Evolutionary conservation across 1,139 yeast species (phyloP), one percentile per base, ranked within the genome.

Genomic region (Scheffersomyces segobiensis): DNA sequence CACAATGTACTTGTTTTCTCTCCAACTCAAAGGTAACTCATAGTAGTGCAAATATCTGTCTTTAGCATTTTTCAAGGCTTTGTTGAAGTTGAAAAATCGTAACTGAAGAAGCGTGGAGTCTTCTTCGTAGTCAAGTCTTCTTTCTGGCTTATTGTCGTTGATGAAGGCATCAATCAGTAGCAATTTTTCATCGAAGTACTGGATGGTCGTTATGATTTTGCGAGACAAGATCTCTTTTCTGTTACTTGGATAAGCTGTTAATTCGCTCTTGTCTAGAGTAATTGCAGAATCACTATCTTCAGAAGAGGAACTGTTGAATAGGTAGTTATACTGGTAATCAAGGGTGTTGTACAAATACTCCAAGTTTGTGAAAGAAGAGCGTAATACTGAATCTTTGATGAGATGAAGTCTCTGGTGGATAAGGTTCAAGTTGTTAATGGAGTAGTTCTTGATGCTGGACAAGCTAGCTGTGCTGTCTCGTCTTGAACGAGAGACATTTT

Each of bases 21-120:
- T 83, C 97, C 98, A 95, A 55, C 91, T 91, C 62, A 88, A 84
- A 1, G 99, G 99, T 55, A 95, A 78, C 71, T 95, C 97, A 69
- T 91, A 92, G 73, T 89, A 91, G 65, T 92, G 93, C 55, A 95
- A 75, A 59, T 88, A 82, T 5, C 65, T 56, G 7, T 75, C 63
- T 50, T 83, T 77, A 2, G 97, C 96, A 10, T 77, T 71, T 46
- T 77, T 76, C 51, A 83, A 70, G 0, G 93, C 93, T 56, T 77
- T 77, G 62, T 87, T 87, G 68, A 87, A 87, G 70, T 88, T 87
- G 68, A 82, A 85, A 60, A 81, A 81, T 49, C 76, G 71, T 57
- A 83, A 76, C 32, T 77, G 78, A 57, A 79, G 77, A 61, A 79
- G 76, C 3, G 72, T 67, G 14, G 75, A 67, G 51, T 65, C 68